Evolutionary conservation across 257 asterid genomes (phyloP), one percentile per base, ranked within the genome.

Genomic region (Parsonsia alboflavescens): DNA sequence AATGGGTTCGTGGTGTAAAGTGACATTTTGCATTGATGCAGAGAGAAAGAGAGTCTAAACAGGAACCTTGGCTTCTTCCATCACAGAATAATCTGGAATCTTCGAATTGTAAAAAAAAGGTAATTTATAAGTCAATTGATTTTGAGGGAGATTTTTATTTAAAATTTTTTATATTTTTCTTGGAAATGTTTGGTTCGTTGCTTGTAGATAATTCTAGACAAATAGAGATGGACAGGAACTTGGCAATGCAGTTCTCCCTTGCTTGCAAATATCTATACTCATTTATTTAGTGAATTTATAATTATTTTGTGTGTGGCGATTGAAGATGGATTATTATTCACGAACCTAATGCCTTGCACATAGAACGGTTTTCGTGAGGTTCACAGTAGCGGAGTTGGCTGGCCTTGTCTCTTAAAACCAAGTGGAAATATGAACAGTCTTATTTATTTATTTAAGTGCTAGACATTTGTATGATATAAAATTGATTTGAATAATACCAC

Each of bases 121-220:
- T 46, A 53, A 54, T 77, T 81, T 41, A 50, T n/a, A 58, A 26
- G 48, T 65, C 58, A 17, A 64, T 69, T 79, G 54, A 59, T 71
- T 46, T 62, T 62, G 53, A 33, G 77, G 39, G n/a, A 67, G 66
- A 76, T 48, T 54, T n/a, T n/a, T n/a, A n/a, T n/a, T n/a, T n/a
- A n/a, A 49, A 36, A n/a, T 46, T 71, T 76, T 73, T 22, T 71
- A 28, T 30, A 46, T 26, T 70, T n/a, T 46, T n/a, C 62, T 69
- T 48, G 6, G 77, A 50, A 72, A 62, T 54, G 36, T 49, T 6
- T 15, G 53, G 42, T 74, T 57, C 72, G 70, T 72, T 66, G 76
- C 70, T 45, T 84, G 90, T 84, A 85, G 78, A 85, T 87, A 81
- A 74, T 33, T 77, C 41, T 73, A 45, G 70, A 83, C 54, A 62